phyloP scores from a whole-genome alignment of 495 filamentous ascomycete genomes.

The Aspergillus panamensis region DNA sequence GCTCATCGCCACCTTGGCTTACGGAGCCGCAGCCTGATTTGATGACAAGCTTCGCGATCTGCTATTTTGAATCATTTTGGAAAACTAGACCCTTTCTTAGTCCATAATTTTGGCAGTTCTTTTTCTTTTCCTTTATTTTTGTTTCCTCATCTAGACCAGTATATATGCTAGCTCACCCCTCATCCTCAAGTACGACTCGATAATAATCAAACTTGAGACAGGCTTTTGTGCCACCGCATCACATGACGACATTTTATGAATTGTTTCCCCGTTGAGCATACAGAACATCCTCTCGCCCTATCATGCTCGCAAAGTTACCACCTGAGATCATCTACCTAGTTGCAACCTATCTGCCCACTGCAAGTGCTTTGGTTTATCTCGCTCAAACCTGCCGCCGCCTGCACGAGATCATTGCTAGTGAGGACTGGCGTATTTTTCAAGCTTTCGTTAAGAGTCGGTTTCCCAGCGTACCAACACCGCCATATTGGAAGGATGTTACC shows the following conservation, averaged over 20 bases:
- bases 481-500: conserved; percentile 51
- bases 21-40: conserved; percentile 1
- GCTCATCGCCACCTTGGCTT: conserved; percentile 4
- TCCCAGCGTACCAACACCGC: conserved; percentile 37
- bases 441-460: conserved; percentile 54
- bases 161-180: no score
- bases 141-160: background rate
- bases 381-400: conserved; percentile 50
- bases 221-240: background rate
- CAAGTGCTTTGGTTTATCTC: conserved; percentile 45
- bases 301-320: conserved; percentile 53
- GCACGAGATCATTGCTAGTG: conserved; percentile 45
- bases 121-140: background rate
- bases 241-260: background rate
- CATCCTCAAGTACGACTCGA: no score
- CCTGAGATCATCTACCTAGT: conserved; percentile 60
- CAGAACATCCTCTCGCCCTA: conserved; percentile 1
- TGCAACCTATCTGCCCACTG: conserved; percentile 49
- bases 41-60: background rate
- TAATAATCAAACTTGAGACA: background rate
- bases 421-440: conserved; percentile 54
- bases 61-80: background rate
- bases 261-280: background rate
- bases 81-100: background rate
- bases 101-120: background rate